Evolutionary conservation across 148 eudicot genomes (phyloP).

Genomic region (Mesembryanthemum crystallinum): DNA sequence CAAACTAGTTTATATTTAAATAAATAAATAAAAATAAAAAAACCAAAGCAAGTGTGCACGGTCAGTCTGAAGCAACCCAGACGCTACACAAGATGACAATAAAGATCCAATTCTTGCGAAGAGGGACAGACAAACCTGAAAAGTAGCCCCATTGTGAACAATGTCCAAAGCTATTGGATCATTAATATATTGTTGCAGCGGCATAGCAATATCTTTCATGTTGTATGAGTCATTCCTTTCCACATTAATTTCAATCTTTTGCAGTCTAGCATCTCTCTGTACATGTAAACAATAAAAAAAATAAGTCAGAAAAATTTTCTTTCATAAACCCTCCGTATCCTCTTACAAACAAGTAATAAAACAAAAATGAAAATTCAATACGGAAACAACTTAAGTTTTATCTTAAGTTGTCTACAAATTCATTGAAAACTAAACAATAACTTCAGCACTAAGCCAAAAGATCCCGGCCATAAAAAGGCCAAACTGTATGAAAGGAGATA

Average conservation of each 20-base stretch:
- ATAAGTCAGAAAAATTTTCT: background rate
- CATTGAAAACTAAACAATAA: too few species aligned
- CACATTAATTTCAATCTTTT: constrained; percentile 24
- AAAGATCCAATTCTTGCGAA: background rate
- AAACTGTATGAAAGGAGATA: background rate
- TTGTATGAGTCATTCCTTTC: constrained; percentile 55
- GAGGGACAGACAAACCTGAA: constrained; percentile 58
- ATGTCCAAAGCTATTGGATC: constrained; percentile 81
- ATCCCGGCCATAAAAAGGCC: background rate
- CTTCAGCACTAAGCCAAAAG: background rate
- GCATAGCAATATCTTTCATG: constrained; percentile 77
- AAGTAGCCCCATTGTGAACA: constrained; percentile 94
- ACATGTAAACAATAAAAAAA: constrained; percentile 14
- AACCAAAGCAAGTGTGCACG: background rate
- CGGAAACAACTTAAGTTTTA: background rate
- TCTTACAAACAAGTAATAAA: too few species aligned
- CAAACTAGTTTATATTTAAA: background rate
- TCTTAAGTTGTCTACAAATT: too few species aligned
- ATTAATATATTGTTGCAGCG: constrained; percentile 68
- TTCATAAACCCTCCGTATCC: too few species aligned
- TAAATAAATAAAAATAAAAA: background rate
- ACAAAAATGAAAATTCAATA: background rate
- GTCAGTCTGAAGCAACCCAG: background rate
- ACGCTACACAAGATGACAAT: background rate
- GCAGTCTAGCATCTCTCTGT: constrained; percentile 79